A percentile compares a stretch with the other conserved stretches of the same genome.
Evolutionary conservation across 306 rosid species (phyloP).

Genomic region (Potentilla sterilis): DNA sequence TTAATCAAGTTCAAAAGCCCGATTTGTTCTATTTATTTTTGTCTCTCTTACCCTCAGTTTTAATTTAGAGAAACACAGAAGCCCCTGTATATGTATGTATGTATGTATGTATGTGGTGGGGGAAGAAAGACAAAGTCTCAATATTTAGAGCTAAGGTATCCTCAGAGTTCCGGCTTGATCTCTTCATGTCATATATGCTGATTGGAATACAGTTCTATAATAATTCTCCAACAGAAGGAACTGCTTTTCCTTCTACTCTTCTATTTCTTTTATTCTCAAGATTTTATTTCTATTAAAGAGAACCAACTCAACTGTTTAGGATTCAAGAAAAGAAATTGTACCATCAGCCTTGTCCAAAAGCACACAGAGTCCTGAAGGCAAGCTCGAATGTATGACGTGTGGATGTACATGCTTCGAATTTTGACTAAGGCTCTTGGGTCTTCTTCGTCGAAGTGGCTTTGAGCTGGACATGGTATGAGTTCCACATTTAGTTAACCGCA

Average conservation of each 20-base stretch:
- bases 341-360: conserved; percentile 54
- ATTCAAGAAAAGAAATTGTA: conserved; percentile 30
- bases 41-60: background rate
- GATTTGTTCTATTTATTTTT: background rate
- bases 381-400: conserved; percentile 32
- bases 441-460: conserved; percentile 46
- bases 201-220: background rate
- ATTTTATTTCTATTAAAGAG: background rate
- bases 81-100: background rate
- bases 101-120: background rate
- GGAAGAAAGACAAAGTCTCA: background rate
- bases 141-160: background rate
- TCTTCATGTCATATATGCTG: background rate
- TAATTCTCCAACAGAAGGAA: background rate
- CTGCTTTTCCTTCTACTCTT: background rate
- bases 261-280: background rate
- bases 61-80: background rate
- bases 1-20: background rate
- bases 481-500: conserved; percentile 28
- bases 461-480: conserved; percentile 47
- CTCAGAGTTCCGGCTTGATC: background rate
- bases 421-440: conserved; percentile 31
- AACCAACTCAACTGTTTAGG: background rate
- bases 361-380: conserved; percentile 37
- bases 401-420: conserved; percentile 40